phyloP scores from a whole-genome alignment of 768 basidiomycete species.

The Russula virescens region DNA sequence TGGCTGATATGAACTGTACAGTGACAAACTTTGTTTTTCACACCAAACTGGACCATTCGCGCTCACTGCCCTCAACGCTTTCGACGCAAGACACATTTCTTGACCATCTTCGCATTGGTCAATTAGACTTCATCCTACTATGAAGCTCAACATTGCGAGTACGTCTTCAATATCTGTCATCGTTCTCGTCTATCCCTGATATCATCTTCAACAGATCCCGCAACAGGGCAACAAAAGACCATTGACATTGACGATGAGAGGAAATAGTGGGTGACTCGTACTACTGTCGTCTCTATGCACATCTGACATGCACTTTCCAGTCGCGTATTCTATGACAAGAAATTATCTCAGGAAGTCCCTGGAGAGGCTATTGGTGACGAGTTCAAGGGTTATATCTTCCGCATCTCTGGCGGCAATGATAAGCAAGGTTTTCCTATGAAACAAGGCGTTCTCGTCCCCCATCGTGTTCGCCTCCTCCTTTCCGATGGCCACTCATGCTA shows the following conservation, averaged over 20 bases:
- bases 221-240: slow-evolving; percentile 95
- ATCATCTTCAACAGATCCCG: slow-evolving; percentile 60
- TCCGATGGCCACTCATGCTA: slow-evolving; percentile 97
- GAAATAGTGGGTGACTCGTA: slow-evolving; percentile 49
- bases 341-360: slow-evolving; percentile 91
- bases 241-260: slow-evolving; percentile 92
- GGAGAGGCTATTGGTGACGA: slow-evolving; percentile 90
- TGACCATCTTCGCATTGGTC: neutral
- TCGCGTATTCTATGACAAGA: slow-evolving; percentile 96
- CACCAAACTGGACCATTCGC: slow-evolving; percentile 24
- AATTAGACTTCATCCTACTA: slow-evolving; percentile 38
- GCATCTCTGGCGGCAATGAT: slow-evolving; percentile 98
- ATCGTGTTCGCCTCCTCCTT: slow-evolving; percentile 93
- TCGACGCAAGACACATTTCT: slow-evolving; percentile 23
- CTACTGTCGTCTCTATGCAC: slow-evolving; percentile 2
- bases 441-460: slow-evolving; percentile 92
- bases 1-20: slow-evolving; percentile 47
- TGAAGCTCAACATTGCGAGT: slow-evolving; percentile 99
- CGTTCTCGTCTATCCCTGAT: neutral
- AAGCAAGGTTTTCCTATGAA: slow-evolving; percentile 99
- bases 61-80: slow-evolving; percentile 35
- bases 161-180: slow-evolving; percentile 33
- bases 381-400: slow-evolving; percentile 94
- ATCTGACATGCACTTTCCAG: slow-evolving; percentile 35
- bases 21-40: slow-evolving; percentile 50